These are phyloP conservation scores for Mediolabrus comicus DNA, from an alignment of 108 stramenopile genomes.

Conservation along the genomic window DNA sequence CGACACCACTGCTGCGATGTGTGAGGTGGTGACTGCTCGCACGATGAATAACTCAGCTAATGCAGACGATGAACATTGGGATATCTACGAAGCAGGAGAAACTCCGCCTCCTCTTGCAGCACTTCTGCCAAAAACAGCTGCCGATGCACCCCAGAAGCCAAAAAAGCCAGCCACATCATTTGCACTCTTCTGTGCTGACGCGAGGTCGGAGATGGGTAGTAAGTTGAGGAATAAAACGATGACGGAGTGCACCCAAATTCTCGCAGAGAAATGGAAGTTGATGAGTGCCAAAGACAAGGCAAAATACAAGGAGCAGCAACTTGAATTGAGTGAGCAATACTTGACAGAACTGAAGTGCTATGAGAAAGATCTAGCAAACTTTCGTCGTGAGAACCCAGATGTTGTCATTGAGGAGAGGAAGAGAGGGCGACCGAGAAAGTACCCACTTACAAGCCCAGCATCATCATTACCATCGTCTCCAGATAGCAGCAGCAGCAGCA, in stretches of 20 bases:
- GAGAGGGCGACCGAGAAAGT: constrained; percentile 16
- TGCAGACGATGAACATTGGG: constrained; percentile 91
- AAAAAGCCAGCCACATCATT: constrained; percentile 25
- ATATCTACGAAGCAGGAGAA: constrained; percentile 48
- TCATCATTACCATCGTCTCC: not conserved
- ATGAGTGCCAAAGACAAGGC: constrained; percentile 9
- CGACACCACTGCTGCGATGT: constrained; percentile 68
- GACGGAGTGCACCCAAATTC: constrained; percentile 14
- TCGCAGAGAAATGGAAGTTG: constrained; percentile 17
- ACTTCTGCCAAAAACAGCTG: not conserved
- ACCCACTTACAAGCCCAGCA: not conserved
- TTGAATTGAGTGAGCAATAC: constrained; percentile 2
- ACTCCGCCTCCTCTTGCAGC: constrained; percentile 13
- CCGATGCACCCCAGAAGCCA: constrained; percentile 7
- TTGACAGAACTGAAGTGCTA: constrained; percentile 4
- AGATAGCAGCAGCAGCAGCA: no score
- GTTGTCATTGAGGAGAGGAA: constrained; percentile 4
- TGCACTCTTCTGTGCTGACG: constrained; percentile 23
- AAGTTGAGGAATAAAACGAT: constrained; percentile 6
- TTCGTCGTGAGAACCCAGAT: constrained; percentile 11
- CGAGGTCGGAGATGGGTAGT: constrained; percentile 6
- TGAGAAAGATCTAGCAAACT: constrained; percentile 11
- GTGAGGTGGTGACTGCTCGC: constrained; percentile 57
- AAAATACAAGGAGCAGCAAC: constrained; percentile 19
- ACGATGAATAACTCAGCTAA: constrained; percentile 69